Evolutionary conservation across 345 rosid genomes (phyloP), one percentile per base, ranked within the genome.

Genomic region (Pugionium cornutum): DNA sequence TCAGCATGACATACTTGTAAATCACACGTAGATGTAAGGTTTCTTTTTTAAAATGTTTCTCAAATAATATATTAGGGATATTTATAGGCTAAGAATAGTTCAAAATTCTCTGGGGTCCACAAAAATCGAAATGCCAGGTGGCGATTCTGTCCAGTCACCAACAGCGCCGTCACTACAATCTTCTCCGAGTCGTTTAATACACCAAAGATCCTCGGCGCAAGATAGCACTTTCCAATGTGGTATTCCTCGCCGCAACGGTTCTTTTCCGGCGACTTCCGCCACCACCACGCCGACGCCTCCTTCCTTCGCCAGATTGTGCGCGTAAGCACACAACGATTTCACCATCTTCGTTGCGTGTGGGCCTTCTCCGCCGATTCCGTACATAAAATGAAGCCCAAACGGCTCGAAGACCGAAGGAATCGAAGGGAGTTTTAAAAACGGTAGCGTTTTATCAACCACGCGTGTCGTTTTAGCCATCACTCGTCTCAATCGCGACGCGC

Each of bases 111-210:
- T 83, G 5, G 99, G 99, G 82, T 94, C 99, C 58, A 94, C 97
- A 80, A 94, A 94, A 80, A 94, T 86, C 4, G 99, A 90, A 74
- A 67, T 7, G 42, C 82, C 92, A 47, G 96, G 78, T 26, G 86
- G 79, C 61, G 99, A 94, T 64, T 88, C 88, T 3, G 95, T 90
- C 99, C 99, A 94, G 78, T 94, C 99, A 72, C 92, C 89, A 46
- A 85, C 77, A 32, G 79, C 67, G 11, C 95, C 97, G 60, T 92
- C 98, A 58, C 66, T 57, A 46, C 84, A 85, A 72, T 83, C 96
- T 34, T 83, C 87, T 61, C 90, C 90, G 2, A 94, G 95, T 65
- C 92, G 76, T 72, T 94, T 94, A 2, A 94, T 85, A 51, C 97
- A 94, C 99, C 99, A 94, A 26, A 88, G 64, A 43, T 94, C 99